Evolutionary conservation across 75 land plant genomes (phyloP).

Genomic region (Cryptomeria japonica): DNA sequence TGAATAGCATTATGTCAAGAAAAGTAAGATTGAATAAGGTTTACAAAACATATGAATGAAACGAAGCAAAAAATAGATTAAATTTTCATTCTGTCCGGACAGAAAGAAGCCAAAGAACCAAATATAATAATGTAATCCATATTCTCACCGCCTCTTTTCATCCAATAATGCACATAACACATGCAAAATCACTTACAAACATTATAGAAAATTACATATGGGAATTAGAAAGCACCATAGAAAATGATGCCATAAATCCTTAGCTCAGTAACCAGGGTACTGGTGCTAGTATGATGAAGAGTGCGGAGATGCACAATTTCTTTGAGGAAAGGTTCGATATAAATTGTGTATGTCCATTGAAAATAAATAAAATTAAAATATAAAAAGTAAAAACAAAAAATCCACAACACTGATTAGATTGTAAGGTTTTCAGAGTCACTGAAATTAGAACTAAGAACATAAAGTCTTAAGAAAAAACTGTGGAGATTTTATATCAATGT

Average conservation of each 20-base stretch:
- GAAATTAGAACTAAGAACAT: too few species aligned
- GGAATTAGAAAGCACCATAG: neutral
- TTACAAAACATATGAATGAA: neutral
- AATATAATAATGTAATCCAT: neutral
- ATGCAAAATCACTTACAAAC: neutral
- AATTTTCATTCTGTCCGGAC: too few species aligned
- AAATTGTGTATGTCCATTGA: too few species aligned
- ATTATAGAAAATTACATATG: neutral
- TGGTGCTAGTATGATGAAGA: too few species aligned
- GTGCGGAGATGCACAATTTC: too few species aligned
- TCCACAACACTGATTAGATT: too few species aligned
- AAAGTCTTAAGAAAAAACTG: too few species aligned
- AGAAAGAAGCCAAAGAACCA: neutral
- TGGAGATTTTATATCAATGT: too few species aligned
- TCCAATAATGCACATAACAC: neutral
- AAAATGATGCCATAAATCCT: neutral
- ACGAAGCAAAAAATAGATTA: neutral
- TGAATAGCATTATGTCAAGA: neutral
- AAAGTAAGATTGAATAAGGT: neutral
- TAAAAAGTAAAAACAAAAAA: too few species aligned
- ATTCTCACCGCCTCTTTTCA: slow-evolving; percentile 3
- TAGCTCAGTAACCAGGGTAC: neutral
- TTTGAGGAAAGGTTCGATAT: too few species aligned
- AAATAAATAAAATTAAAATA: too few species aligned
- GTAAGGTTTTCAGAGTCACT: too few species aligned